Conservation (phyloP, 768 basidiomycete genomes). For the Lactifluus rugatus region DNA sequence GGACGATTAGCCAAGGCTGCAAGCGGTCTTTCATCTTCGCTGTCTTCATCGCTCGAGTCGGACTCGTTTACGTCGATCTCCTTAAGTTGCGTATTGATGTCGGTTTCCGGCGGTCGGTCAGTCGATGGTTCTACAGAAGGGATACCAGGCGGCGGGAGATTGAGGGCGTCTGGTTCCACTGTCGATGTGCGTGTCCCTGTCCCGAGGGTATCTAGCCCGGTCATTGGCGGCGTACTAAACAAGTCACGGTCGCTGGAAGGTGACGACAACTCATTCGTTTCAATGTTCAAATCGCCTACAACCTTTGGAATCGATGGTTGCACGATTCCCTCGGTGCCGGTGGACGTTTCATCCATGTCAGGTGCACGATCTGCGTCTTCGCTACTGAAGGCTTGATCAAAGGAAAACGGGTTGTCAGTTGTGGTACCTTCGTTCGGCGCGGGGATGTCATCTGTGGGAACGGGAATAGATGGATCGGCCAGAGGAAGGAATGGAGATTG, state of each 20-base stretch:
- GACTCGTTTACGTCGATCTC: conserved; percentile 51
- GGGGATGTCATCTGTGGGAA: not conserved
- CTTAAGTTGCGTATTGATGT: conserved; percentile 42
- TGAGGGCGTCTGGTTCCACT: conserved; percentile 10
- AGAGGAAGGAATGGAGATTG: conserved; percentile 55
- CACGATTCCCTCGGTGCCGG: not conserved
- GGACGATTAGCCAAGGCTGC: conserved; percentile 17
- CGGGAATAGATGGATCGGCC: conserved; percentile 29
- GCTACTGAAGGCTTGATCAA: conserved; percentile 27
- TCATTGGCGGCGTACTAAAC: conserved; percentile 53
- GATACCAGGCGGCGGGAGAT: not conserved
- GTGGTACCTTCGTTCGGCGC: conserved; percentile 21
- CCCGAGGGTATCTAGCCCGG: conserved; percentile 23
- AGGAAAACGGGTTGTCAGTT: conserved; percentile 42
- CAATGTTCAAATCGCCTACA: not conserved
- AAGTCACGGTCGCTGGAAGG: conserved; percentile 39
- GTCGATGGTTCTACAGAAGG: conserved; percentile 3
- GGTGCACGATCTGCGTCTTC: conserved; percentile 10
- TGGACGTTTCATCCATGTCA: not conserved
- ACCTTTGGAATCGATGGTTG: not conserved
- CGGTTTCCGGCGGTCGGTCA: conserved; percentile 28
- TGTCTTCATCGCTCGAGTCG: conserved; percentile 40
- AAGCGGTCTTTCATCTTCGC: conserved; percentile 24
- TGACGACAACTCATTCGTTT: conserved; percentile 21
- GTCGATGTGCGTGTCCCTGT: not conserved